Conservation (phyloP, 345 rosid genomes). For the Eucalyptus sp. region DNA sequence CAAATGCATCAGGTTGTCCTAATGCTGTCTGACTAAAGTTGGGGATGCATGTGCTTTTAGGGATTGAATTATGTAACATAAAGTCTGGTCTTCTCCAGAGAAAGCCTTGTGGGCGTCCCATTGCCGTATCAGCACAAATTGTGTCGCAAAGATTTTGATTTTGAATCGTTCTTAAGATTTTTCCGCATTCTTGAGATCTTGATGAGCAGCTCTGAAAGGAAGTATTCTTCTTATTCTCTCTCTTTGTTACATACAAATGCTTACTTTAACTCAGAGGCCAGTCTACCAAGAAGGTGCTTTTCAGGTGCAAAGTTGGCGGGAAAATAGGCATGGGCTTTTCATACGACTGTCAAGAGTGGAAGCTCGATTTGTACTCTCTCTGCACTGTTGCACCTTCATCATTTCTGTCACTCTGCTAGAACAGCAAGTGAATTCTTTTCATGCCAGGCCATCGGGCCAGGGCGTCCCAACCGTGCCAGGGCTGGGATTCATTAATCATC, state of each 20-base stretch:
- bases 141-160: background rate
- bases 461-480: background rate
- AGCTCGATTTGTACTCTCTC: background rate
- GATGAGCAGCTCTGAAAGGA: background rate
- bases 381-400: background rate
- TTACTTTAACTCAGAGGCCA: background rate
- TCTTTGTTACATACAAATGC: background rate
- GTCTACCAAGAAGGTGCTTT: background rate
- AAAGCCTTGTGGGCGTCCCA: background rate
- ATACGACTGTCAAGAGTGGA: background rate
- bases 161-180: background rate
- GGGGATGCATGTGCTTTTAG: background rate
- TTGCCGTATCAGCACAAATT: background rate
- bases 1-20: background rate
- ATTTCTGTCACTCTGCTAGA: background rate
- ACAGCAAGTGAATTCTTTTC: background rate
- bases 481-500: background rate
- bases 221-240: background rate
- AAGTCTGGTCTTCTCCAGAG: background rate
- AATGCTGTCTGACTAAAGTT: background rate
- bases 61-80: background rate
- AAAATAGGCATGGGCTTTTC: background rate
- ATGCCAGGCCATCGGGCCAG: background rate
- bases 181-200: background rate
- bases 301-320: background rate